Evolutionary conservation across 2,329 filamentous ascomycete genomes (phyloP).

Genomic region (Incumbomyces delicatus): DNA sequence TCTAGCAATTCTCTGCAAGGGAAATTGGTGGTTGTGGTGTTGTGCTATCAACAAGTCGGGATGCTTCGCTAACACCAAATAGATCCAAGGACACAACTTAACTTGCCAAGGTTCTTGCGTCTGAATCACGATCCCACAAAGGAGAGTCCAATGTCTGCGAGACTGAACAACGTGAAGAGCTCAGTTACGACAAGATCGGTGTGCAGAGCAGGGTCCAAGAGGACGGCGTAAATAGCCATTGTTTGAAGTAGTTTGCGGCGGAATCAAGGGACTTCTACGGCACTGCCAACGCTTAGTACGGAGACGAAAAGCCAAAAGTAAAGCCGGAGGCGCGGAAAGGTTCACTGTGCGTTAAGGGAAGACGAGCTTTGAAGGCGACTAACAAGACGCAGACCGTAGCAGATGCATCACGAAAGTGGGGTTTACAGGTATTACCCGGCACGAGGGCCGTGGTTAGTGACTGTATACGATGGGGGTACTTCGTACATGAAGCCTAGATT

Average conservation of each 20-base stretch:
- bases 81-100: slow-evolving; percentile 1
- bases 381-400: not conserved
- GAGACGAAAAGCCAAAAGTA: not conserved
- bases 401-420: not conserved
- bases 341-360: not conserved
- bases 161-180: not conserved
- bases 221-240: not conserved
- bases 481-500: not conserved
- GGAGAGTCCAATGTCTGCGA: slow-evolving; percentile 3
- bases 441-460: too few relatives aligned
- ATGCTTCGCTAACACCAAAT: too few relatives aligned
- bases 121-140: not conserved
- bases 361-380: not conserved
- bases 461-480: not conserved
- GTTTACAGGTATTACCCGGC: not conserved
- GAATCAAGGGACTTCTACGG: too few relatives aligned
- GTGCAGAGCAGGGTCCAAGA: slow-evolving; percentile 1
- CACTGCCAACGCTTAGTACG: too few relatives aligned
- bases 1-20: not conserved
- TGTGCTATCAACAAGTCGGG: too few relatives aligned
- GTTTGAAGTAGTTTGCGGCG: not conserved
- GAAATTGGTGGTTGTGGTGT: too few relatives aligned
- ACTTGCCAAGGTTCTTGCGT: not conserved
- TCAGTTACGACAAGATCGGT: not conserved
- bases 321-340: slow-evolving; percentile 1